Base-by-base conservation (phyloP, 768 basidiomycete genomes). In the Butyriboletus loyo region DNA sequence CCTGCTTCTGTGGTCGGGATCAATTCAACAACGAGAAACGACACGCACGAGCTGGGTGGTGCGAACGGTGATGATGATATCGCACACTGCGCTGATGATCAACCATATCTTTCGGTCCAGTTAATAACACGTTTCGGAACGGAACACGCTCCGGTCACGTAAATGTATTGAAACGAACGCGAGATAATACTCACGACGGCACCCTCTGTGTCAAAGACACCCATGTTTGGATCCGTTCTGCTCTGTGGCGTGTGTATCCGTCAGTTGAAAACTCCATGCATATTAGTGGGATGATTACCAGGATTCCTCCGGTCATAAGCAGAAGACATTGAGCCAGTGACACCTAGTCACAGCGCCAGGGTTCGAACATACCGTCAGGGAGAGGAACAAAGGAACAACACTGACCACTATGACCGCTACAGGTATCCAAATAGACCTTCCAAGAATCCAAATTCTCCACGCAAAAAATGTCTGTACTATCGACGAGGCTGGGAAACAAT, bases 21-120 rank as follows among this genome's bases (percentile, higher is more conserved):
- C 19, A 7, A 30, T 32, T 19, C 17, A 32, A 9, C 21, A 11
- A 21, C n/a, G 19, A 13, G 14, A 38, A 22, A 22, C 14, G 2
- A 22, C 11, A 56, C 55, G 22, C 42, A 56, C 54, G 13, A 58
- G 54, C 22, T 57, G 49, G 24, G 41, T 19, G 10, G 36, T 56
- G 32, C 54, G 55, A 50, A 19, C 21, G 15, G 54, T 44, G 44
- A 57, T 56, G 31, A 57, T 17, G 28, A 50, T 50, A 11, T 57
- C 49, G 27, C 56, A 57, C 22, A 31, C 38, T 14, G 56, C 56
- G 14, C 56, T 50, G 24, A 57, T 46, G 25, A 57, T 28, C 25
- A 57, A 34, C 56, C 56, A 57, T 27, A 31, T 38, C 54, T 56
- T 54, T 25, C 14, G 28, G 35, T 24, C 5, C 27, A 30, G 27